These are phyloP conservation scores for Cladosporium sphaerospermum DNA, from an alignment of 2,329 filamentous ascomycete species.

Conservation along the genomic window DNA sequence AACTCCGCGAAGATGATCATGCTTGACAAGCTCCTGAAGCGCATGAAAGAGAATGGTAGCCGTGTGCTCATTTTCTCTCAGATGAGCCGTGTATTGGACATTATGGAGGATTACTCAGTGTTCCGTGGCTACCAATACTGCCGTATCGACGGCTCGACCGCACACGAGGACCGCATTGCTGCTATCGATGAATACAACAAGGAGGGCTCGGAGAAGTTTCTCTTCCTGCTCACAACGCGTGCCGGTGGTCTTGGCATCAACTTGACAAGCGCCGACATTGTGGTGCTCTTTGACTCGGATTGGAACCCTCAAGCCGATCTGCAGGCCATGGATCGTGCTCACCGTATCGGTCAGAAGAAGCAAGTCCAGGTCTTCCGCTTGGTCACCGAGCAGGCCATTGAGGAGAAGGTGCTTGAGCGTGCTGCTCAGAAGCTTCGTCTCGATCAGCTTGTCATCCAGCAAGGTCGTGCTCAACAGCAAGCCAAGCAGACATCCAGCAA, in stretches of 20 bases:
- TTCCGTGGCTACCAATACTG: slow-evolving; percentile 94
- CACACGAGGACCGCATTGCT: slow-evolving; percentile 93
- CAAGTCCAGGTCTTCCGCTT: slow-evolving; percentile 96
- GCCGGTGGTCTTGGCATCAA: slow-evolving; percentile 97
- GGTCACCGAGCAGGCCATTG: slow-evolving; percentile 95
- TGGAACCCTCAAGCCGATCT: slow-evolving; percentile 99
- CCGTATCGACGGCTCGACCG: slow-evolving; percentile 92
- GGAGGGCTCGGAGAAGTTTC: slow-evolving; percentile 88
- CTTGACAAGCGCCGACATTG: slow-evolving; percentile 88
- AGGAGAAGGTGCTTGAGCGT: slow-evolving; percentile 95
- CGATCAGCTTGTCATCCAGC: slow-evolving; percentile 95
- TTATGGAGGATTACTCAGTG: slow-evolving; percentile 95
- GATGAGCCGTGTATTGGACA: slow-evolving; percentile 95
- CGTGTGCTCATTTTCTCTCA: slow-evolving; percentile 98
- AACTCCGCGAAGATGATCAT: slow-evolving; percentile 98
- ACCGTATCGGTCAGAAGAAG: slow-evolving; percentile 97
- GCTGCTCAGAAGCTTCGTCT: slow-evolving; percentile 94
- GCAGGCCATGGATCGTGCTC: slow-evolving; percentile 97
- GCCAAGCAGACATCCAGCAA: slow-evolving; percentile 90
- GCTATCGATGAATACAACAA: slow-evolving; percentile 99
- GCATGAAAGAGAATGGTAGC: slow-evolving; percentile 80
- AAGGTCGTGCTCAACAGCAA: slow-evolving; percentile 86
- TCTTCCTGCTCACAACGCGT: slow-evolving; percentile 91
- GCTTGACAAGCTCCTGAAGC: slow-evolving; percentile 80
- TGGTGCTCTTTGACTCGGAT: slow-evolving; percentile 93